Conservation (phyloP, 176 grass and related monocot species). For the Melocanna baccifera region DNA sequence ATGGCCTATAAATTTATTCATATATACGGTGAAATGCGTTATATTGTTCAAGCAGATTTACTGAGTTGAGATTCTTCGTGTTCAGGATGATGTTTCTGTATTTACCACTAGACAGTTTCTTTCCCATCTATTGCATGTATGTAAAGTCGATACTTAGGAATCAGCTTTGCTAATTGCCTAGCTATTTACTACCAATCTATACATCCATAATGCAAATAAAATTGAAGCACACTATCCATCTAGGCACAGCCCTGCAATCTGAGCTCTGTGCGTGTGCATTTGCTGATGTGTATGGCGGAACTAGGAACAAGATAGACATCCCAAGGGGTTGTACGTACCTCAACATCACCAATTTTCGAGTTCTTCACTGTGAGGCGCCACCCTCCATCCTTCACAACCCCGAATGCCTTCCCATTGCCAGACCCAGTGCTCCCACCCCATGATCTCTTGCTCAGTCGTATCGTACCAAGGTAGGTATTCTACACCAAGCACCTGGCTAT, state of each 20-base stretch:
- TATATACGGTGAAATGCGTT: background rate
- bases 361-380: slow-evolving; percentile 71
- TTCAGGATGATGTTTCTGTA: background rate
- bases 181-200: background rate
- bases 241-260: background rate
- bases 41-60: background rate
- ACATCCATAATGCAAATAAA: background rate
- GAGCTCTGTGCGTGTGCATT: background rate
- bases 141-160: background rate
- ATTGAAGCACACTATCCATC: background rate
- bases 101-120: background rate
- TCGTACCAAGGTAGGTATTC: slow-evolving; percentile 62
- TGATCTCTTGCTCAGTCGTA: slow-evolving; percentile 50
- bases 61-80: background rate
- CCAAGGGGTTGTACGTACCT: slow-evolving; percentile 37
- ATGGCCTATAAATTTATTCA: background rate
- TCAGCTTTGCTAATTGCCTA: background rate
- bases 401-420: slow-evolving; percentile 64
- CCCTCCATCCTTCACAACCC: slow-evolving; percentile 27
- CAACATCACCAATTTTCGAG: slow-evolving; percentile 32
- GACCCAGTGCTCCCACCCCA: slow-evolving; percentile 70
- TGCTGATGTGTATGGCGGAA: background rate
- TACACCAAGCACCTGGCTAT: slow-evolving; percentile 58
- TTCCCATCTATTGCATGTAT: background rate
- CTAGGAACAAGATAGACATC: background rate